These are phyloP conservation scores for Tympanopsis confertula DNA, from an alignment of 2,329 filamentous ascomycete species.

Conservation along the genomic window DNA sequence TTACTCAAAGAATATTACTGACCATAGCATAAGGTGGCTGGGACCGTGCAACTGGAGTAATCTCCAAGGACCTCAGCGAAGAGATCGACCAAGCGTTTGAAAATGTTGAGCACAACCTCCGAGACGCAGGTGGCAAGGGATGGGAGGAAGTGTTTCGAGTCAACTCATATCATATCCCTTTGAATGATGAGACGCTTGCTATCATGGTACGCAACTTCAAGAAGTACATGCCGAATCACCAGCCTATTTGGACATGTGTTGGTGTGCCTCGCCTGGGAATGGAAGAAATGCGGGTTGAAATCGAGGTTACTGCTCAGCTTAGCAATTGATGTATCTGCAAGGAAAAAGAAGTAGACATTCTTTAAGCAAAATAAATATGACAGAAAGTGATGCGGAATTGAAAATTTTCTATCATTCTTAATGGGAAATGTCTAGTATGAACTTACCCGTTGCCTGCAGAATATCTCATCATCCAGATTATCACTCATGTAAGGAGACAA, in stretches of 20 bases:
- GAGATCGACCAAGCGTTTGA: conserved; percentile 40
- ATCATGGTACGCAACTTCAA: conserved; percentile 33
- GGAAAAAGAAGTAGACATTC: no score
- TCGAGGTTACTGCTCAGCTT: conserved; percentile 43
- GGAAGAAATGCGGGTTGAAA: conserved; percentile 42
- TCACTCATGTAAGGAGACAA: no score
- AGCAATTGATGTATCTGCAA: no score
- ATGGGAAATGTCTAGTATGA: no score
- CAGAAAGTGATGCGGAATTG: no score
- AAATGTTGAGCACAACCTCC: conserved; percentile 40
- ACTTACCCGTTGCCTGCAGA: no score
- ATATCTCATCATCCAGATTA: no score
- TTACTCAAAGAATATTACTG: not conserved
- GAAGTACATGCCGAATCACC: conserved; percentile 37
- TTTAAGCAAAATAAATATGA: no score
- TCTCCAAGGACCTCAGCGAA: conserved; percentile 21
- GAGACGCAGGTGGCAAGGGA: conserved; percentile 40
- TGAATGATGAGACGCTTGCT: conserved; percentile 24
- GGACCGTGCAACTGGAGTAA: conserved; percentile 11
- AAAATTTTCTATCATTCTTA: no score
- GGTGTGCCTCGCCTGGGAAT: conserved; percentile 33
- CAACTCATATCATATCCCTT: conserved; percentile 29
- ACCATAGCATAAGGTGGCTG: conserved; percentile 16
- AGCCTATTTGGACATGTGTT: conserved; percentile 40
- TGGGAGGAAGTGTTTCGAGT: conserved; percentile 40